Conservation (phyloP, 2,329 filamentous ascomycete genomes). For the Fusarium verticillioides region DNA sequence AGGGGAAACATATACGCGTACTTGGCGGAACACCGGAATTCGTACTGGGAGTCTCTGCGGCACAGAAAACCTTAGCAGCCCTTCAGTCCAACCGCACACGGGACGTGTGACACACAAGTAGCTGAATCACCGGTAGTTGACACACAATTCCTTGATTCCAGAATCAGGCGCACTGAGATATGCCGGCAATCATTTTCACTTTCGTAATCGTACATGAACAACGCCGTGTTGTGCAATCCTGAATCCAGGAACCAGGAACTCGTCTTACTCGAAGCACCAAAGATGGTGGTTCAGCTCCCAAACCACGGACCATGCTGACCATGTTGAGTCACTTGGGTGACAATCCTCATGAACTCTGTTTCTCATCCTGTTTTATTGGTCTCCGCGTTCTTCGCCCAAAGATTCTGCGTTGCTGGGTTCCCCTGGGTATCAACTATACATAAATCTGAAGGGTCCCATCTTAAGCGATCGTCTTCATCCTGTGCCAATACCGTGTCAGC, state of each 20-base stretch:
- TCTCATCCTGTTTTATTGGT: neutral
- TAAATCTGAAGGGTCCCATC: conserved; percentile 11
- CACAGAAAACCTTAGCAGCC: neutral
- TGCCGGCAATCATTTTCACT: conserved; percentile 12
- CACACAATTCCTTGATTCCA: neutral
- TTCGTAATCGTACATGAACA: neutral
- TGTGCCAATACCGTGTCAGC: neutral
- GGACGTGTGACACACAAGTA: conserved; percentile 9
- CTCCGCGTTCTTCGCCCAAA: neutral
- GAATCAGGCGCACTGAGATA: neutral
- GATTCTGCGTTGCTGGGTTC: conserved; percentile 3
- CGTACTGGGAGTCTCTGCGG: neutral
- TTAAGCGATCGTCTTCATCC: neutral
- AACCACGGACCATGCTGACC: conserved; percentile 4
- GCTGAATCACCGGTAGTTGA: conserved; percentile 17
- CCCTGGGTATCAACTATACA: conserved; percentile 16
- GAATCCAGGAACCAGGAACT: conserved; percentile 18
- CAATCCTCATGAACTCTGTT: conserved; percentile 21
- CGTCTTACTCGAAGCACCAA: neutral
- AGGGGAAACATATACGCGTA: neutral
- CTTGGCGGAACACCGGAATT: neutral
- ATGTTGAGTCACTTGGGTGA: conserved; percentile 3
- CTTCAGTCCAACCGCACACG: neutral
- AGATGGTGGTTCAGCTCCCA: conserved; percentile 28
- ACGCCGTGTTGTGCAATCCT: neutral